Percentiles rank a stretch among this genome's conserved stretches.
phyloP scores from a whole-genome alignment of 331 rosid species.

The Spiraea crenata region DNA sequence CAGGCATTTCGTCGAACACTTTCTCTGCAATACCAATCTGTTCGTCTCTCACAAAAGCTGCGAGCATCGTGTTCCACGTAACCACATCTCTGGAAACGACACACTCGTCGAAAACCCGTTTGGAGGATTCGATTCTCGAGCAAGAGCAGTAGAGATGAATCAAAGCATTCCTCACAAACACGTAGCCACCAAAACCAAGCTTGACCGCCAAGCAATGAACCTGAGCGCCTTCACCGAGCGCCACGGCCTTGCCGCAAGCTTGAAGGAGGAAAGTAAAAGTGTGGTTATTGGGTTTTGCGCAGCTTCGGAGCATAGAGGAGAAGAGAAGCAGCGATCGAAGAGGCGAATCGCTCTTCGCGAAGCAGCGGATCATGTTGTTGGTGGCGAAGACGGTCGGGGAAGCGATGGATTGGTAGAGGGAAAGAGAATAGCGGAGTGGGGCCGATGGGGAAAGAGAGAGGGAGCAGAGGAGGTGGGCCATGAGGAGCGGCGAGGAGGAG shows the following conservation, averaged over 20 bases:
- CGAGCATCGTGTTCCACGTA: constrained; percentile 72
- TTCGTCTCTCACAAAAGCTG: constrained; percentile 47
- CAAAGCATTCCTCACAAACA: constrained; percentile 64
- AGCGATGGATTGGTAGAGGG: constrained; percentile 37
- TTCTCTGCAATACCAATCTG: constrained; percentile 49
- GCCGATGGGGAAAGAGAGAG: constrained; percentile 42
- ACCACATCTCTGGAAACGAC: constrained; percentile 48
- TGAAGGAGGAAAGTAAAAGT: constrained; percentile 72
- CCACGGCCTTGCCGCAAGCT: constrained; percentile 47
- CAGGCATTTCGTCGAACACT: constrained; percentile 64
- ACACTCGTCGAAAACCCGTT: constrained; percentile 54
- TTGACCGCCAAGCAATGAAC: constrained; percentile 55
- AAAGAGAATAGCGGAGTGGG: constrained; percentile 37
- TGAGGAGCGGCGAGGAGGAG: constrained; percentile 28
- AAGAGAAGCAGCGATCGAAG: constrained; percentile 38
- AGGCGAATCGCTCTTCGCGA: constrained; percentile 44
- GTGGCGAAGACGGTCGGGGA: constrained; percentile 54
- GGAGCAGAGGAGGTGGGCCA: constrained; percentile 52
- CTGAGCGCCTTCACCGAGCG: constrained; percentile 45
- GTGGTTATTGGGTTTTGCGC: constrained; percentile 53
- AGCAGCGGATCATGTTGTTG: constrained; percentile 74
- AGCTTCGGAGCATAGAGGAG: constrained; percentile 38
- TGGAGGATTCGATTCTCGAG: constrained; percentile 32
- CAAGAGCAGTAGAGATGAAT: constrained; percentile 56
- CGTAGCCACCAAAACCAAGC: constrained; percentile 44